Conservation (phyloP, 768 basidiomycete species). For the Boletellus ananiceps region DNA sequence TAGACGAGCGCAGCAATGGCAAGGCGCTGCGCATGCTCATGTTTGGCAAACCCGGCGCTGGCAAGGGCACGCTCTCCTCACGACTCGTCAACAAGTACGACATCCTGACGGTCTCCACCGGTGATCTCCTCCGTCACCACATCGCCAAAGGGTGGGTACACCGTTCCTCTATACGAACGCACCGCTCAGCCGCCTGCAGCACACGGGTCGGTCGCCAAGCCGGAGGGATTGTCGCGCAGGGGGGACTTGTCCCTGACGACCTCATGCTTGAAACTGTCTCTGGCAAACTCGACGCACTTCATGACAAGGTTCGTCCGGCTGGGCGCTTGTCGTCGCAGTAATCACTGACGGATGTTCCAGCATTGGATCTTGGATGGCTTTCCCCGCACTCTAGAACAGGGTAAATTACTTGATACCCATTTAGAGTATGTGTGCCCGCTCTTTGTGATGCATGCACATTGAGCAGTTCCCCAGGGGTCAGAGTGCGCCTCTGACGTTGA, state of each 20-base stretch:
- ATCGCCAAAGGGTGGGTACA: slow-evolving; percentile 50
- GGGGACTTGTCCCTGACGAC: slow-evolving; percentile 74
- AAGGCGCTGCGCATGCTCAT: slow-evolving; percentile 45
- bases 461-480: slow-evolving; percentile 42
- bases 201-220: slow-evolving; percentile 72
- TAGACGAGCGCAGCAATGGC: slow-evolving; percentile 18
- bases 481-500: slow-evolving; percentile 64
- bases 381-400: slow-evolving; percentile 85
- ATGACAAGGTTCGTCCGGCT: slow-evolving; percentile 51
- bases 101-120: slow-evolving; percentile 72
- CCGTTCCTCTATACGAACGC: background rate
- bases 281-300: slow-evolving; percentile 60
- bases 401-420: slow-evolving; percentile 69
- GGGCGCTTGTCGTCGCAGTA: background rate
- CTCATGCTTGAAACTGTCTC: slow-evolving; percentile 75
- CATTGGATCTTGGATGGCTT: slow-evolving; percentile 94
- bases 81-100: slow-evolving; percentile 79
- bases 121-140: slow-evolving; percentile 82
- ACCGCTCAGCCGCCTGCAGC: slow-evolving; percentile 28
- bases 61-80: slow-evolving; percentile 79
- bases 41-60: slow-evolving; percentile 64
- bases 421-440: slow-evolving; percentile 47
- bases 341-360: slow-evolving; percentile 33
- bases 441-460: background rate
- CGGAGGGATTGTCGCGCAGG: slow-evolving; percentile 73